Evolutionary conservation across 257 asterid genomes (phyloP).

Genomic region (Solanum chilense): DNA sequence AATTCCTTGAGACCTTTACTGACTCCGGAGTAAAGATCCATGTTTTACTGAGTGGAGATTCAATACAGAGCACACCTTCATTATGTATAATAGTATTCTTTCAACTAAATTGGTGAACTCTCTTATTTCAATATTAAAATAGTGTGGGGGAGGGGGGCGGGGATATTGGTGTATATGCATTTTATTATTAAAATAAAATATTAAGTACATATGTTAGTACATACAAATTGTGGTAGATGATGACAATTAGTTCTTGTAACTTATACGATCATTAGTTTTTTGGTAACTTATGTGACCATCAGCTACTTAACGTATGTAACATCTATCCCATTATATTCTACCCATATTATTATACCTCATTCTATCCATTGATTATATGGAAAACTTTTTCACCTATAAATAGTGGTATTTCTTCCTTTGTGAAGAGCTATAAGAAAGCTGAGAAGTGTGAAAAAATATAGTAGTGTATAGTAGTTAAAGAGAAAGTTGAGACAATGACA

Average conservation of each 20-base stretch:
- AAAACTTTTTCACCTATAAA: neutral
- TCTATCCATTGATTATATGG: neutral
- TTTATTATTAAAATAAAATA: no score
- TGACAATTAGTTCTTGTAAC: neutral
- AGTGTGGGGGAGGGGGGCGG: neutral
- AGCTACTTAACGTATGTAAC: neutral
- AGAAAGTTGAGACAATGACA: neutral
- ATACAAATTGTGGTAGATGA: neutral
- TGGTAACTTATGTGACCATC: neutral
- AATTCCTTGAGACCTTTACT: neutral
- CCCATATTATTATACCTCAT: neutral
- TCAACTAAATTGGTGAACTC: neutral
- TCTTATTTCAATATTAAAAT: neutral
- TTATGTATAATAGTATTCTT: neutral
- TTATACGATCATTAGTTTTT: neutral
- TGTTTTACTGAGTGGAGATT: neutral
- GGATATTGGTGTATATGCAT: neutral
- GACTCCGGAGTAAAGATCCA: neutral
- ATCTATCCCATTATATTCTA: neutral
- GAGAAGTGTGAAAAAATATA: neutral
- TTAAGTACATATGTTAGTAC: neutral
- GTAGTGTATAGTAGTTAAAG: neutral
- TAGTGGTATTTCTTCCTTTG: neutral
- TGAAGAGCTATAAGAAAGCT: neutral
- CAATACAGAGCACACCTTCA: neutral